Base-by-base conservation (phyloP, 139 green algal species). In the Pedinophyceae sp. region DNA sequence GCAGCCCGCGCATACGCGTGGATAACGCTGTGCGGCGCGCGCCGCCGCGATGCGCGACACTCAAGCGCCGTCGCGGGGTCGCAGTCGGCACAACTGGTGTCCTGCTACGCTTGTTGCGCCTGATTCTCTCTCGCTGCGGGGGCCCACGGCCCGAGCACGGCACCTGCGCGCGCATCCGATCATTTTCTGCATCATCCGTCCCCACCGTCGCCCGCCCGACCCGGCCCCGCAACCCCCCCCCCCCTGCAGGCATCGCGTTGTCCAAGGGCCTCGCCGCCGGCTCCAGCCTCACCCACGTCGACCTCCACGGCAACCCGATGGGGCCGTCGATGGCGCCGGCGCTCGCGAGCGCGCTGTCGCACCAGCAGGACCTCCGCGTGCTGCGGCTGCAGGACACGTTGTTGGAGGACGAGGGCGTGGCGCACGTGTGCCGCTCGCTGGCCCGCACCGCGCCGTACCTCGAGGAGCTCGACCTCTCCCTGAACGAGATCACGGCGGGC, bases 281-380 rank as follows among this genome's bases (percentile, higher is more conserved):
- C 28, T 24, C 17, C 19, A 52, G 48, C 38, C 65, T 93, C 45
- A 48, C 72, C 17, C 47, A 30, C 1, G 66, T 95, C 40, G 83
- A 94, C 71, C 43, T 95, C 6, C 74, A 65, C 15, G 86, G 93
- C 77, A 95, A 95, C 69, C 80, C 85, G 3, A 77, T 91, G 57
- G 85, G 76, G 1, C 49, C 38, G 0, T 80, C 82, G 38, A 63
- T 79, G 50, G 70, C 60, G 10, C 45, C 53, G 24, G 66, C 51
- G 3, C 60, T 83, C 48, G 67, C 64, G 0, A 45, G 41, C 18
- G 50, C 47, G 3, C 52, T 78, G n/a, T 45, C 51, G 22, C 20
- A 38, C 1, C 74, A 88, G 27, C 47, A 69, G 3, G 2, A 52
- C 1, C 73, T 93, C 30, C 52, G 18, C 18, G 39, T 27, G 1